Percentiles rank a stretch among this genome's conserved stretches.
Conservation (phyloP, 2,329 filamentous ascomycete species). For the Fusarium tjaetaba region DNA sequence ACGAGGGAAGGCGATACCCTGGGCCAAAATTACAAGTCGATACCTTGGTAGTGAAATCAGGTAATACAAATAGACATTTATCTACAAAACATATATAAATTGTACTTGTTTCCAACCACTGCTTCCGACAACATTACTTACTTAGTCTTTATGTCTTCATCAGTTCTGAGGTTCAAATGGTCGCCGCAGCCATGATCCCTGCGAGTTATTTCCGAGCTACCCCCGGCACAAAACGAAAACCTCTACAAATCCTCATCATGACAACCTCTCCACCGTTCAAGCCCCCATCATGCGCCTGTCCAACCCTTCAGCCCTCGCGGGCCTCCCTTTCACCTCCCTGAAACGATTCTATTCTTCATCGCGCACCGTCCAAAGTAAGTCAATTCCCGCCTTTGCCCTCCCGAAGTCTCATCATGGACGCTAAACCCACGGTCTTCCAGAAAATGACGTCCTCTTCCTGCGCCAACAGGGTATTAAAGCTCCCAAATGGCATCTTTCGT, state of each 20-base stretch:
- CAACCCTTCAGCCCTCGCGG: not conserved
- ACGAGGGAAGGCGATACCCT: constrained; percentile 44
- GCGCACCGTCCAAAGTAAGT: constrained; percentile 43
- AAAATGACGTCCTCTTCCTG: constrained; percentile 54
- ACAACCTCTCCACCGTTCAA: constrained; percentile 5
- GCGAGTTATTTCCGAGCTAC: constrained; percentile 34
- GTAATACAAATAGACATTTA: constrained; percentile 25
- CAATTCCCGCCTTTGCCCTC: not conserved
- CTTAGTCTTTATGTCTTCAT: not conserved
- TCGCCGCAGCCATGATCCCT: not conserved
- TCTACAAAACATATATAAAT: not conserved
- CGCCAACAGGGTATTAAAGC: constrained; percentile 50
- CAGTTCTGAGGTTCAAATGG: not conserved
- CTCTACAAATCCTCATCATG: constrained; percentile 28
- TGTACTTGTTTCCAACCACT: not conserved
- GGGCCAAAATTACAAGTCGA: constrained; percentile 27
- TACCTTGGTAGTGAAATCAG: constrained; percentile 13
- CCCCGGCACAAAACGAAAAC: constrained; percentile 37
- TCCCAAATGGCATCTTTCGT: constrained; percentile 52
- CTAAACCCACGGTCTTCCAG: constrained; percentile 38
- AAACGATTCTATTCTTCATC: constrained; percentile 42
- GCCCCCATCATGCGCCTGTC: constrained; percentile 27
- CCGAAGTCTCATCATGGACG: constrained; percentile 2
- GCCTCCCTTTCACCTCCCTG: not conserved
- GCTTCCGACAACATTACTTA: not conserved